phyloP scores from a whole-genome alignment of 2,329 filamentous ascomycete species.

The Penicillium sp. region DNA sequence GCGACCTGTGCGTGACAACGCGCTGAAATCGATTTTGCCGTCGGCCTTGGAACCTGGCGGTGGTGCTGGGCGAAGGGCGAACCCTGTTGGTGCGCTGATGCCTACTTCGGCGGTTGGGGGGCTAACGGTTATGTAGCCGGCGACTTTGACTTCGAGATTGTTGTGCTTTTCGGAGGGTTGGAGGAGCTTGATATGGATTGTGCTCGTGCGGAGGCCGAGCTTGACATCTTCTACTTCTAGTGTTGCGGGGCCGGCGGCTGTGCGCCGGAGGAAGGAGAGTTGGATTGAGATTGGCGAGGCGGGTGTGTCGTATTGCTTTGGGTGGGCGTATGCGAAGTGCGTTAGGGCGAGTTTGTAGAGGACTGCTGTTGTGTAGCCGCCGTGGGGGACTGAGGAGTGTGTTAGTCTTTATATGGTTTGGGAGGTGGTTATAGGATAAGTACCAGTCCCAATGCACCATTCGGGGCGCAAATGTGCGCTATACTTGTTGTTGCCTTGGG shows the following conservation, averaged over 20 bases:
- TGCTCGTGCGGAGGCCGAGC: slow-evolving; percentile 59
- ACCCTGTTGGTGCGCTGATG: slow-evolving; percentile 53
- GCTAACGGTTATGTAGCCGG: slow-evolving; percentile 59
- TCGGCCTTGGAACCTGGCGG: slow-evolving; percentile 37
- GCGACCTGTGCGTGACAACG: slow-evolving; percentile 19
- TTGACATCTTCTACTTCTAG: slow-evolving; percentile 61
- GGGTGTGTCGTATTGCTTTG: slow-evolving; percentile 45
- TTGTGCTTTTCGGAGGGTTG: slow-evolving; percentile 31
- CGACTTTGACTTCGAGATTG: slow-evolving; percentile 54
- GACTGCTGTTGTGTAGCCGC: slow-evolving; percentile 62
- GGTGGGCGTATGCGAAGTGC: slow-evolving; percentile 58
- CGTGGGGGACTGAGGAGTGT: slow-evolving; percentile 60
- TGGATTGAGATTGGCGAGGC: slow-evolving; percentile 62
- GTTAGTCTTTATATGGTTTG: slow-evolving; percentile 10
- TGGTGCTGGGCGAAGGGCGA: slow-evolving; percentile 47
- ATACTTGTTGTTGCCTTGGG: slow-evolving; percentile 53
- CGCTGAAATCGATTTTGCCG: slow-evolving; percentile 22
- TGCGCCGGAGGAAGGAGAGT: slow-evolving; percentile 62
- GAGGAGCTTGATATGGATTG: slow-evolving; percentile 58
- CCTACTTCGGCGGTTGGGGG: slow-evolving; percentile 59
- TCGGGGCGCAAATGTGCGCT: slow-evolving; percentile 51
- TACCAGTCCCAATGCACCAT: slow-evolving; percentile 64
- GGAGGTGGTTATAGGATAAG: slow-evolving; percentile 1
- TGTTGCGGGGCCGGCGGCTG: slow-evolving; percentile 52
- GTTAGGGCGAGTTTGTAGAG: slow-evolving; percentile 56